phyloP scores from a whole-genome alignment of 257 asterid genomes.

The Forsythia viridissima region DNA sequence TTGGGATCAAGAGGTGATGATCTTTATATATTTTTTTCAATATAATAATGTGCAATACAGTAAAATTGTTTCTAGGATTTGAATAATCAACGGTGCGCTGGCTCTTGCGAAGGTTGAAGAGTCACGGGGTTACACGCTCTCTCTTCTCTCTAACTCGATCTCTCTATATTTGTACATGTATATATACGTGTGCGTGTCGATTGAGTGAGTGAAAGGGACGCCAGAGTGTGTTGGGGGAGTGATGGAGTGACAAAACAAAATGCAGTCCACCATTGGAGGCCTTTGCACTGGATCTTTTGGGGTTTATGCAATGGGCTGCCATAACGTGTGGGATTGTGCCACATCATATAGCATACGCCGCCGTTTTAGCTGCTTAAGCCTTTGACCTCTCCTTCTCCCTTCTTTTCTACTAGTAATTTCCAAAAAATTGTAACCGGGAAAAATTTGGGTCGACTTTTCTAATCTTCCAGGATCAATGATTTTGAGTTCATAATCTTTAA shows the following conservation, averaged over 20 bases:
- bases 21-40: not conserved
- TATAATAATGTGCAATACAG: not conserved
- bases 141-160: not conserved
- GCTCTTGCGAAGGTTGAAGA: slow-evolving; percentile 28
- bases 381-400: too few relatives aligned
- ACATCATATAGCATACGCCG: too few relatives aligned
- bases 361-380: too few relatives aligned
- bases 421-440: too few relatives aligned
- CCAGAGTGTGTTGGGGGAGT: not conserved
- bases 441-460: too few relatives aligned
- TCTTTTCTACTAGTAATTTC: too few relatives aligned
- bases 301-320: not conserved
- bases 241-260: not conserved
- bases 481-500: too few relatives aligned
- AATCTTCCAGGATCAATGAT: too few relatives aligned
- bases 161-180: too few relatives aligned
- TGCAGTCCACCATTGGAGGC: not conserved
- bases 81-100: not conserved
- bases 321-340: not conserved
- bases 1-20: slow-evolving; percentile 18
- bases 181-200: slow-evolving; percentile 15
- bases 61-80: not conserved
- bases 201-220: slow-evolving; percentile 22
- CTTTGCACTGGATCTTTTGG: not conserved
- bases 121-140: not conserved